Base-by-base conservation (phyloP, 306 rosid genomes). In the Medicago arabica region DNA sequence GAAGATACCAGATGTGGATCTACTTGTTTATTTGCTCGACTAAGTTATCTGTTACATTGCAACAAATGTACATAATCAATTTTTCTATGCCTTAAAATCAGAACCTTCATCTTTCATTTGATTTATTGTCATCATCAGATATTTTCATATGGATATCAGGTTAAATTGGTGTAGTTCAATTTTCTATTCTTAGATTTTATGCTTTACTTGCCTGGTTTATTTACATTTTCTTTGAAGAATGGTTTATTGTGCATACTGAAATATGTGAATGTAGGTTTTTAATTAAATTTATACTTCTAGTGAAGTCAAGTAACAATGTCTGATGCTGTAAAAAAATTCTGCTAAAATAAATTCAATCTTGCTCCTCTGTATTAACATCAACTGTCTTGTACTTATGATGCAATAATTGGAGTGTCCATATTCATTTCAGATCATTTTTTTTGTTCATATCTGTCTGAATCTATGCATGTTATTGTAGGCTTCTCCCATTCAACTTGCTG, bases 401-500 rank as follows among this genome's bases (percentile, higher is more conserved):
- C 51, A 67, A 25, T 80, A 14, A 12, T 23, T 51, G 54, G 9
- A 43, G 10, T 15, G 9, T n/a, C 59, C 18, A 7, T 19, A 38
- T 58, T 65, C 36, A 9, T 1, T 41, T 53, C 53, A 61, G 31
- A 53, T 68, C 16, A 8, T 43, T 73, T 47, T n/a, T 34, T 68
- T 9, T 63, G 14, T 47, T 62, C 61, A 8, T 10, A 17, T 14
- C 40, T 15, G 28, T 47, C 58, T 65, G 69, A 74, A 46, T 76
- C 73, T 49, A 11, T 39, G 53, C 46, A 25, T 75, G 65, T 80
- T 49, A 69, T 15, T 83, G 70, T 75, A 95, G 97, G 97, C 97
- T n/a, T 95, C 99, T 75, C 97, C 98, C 8, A 85, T 92, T 70
- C 93, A 85, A 50, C 82, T 96, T 81, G 96, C 86, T 78, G 99